Base-by-base conservation (phyloP, 441 rosid species). In the Macaranga tanarius region DNA sequence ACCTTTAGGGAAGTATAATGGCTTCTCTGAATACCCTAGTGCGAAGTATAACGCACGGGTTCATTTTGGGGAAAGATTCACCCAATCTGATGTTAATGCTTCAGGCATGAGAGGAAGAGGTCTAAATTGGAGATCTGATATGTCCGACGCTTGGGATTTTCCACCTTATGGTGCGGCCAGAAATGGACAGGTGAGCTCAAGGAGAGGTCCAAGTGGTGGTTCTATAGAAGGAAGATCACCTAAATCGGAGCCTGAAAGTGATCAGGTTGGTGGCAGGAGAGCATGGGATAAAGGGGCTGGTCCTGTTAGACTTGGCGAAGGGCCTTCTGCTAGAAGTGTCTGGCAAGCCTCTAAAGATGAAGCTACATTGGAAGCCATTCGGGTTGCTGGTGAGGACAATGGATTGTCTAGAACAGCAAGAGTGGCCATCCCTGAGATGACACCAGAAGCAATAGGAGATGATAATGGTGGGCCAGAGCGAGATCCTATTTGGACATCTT, bases 291-390 rank as follows among this genome's bases (percentile, higher is more conserved):
- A 93, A 78, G 92, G 83, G 55, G 83, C 81, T 38, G 93, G 89
- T 59, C 87, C 89, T 52, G 81, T 86, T 64, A 87, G 99, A 77
- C 86, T 89, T 34, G 97, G 97, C 28, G 99, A 96, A 81, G 99
- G 99, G 67, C 98, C 98, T 78, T 96, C 99, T 45, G 99, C 97
- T 58, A 88, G 99, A 88, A 88, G 98, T 81, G 98, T 92, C 67
- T 96, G 99, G 98, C 99, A 90, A 83, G 97, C 99, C 68, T 96
- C 98, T 70, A 93, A 92, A 78, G 99, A 96, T 59, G 97, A 96
- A 87, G 99, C 99, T 67, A 96, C 99, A 48, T 84, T 96, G 79
- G 97, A 96, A 87, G 98, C 99, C 62, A 96, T 96, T 73, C 88
- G 98, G 65, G 97, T 89, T 65, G 98, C 96, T 22, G 98, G 98